Percentiles rank a stretch among this genome's conserved stretches.
These are phyloP conservation scores for Sanghuangporus weigelae DNA, from an alignment of 1,284 basidiomycete species.

Conservation along the genomic window DNA sequence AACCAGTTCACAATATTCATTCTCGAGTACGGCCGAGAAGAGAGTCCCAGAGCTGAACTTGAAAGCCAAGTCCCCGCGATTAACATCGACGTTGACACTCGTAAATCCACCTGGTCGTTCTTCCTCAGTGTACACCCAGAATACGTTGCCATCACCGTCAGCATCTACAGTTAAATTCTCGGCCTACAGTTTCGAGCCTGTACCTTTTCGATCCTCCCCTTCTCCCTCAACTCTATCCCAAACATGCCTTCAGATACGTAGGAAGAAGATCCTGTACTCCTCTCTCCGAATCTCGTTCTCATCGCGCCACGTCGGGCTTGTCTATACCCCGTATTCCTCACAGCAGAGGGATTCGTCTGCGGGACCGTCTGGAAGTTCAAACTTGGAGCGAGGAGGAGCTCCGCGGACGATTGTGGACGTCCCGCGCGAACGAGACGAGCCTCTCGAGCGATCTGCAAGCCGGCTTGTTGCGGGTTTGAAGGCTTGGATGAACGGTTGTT, in stretches of 20 bases:
- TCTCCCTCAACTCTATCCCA: background rate
- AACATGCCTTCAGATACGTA: background rate
- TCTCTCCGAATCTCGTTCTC: constrained; percentile 9
- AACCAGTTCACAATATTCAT: constrained; percentile 12
- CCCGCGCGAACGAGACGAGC: constrained; percentile 17
- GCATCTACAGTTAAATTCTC: background rate
- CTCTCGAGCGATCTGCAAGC: constrained; percentile 20
- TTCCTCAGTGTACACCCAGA: background rate
- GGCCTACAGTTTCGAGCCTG: background rate
- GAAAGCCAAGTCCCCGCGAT: background rate
- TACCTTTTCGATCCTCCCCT: background rate
- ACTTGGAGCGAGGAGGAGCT: background rate
- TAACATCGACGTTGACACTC: background rate
- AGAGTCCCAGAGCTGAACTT: constrained; percentile 6
- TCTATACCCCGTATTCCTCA: constrained; percentile 6
- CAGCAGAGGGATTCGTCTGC: background rate
- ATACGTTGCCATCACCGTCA: background rate
- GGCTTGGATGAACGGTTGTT: constrained; percentile 7
- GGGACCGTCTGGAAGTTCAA: background rate
- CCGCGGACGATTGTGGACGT: constrained; percentile 17
- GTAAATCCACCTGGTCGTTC: background rate
- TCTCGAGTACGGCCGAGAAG: constrained; percentile 15
- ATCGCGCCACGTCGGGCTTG: constrained; percentile 13
- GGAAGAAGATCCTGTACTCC: background rate
- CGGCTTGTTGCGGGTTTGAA: constrained; percentile 17